These are phyloP conservation scores for Aureobasidium vineae DNA, from an alignment of 2,329 filamentous ascomycete species.

Conservation along the genomic window DNA sequence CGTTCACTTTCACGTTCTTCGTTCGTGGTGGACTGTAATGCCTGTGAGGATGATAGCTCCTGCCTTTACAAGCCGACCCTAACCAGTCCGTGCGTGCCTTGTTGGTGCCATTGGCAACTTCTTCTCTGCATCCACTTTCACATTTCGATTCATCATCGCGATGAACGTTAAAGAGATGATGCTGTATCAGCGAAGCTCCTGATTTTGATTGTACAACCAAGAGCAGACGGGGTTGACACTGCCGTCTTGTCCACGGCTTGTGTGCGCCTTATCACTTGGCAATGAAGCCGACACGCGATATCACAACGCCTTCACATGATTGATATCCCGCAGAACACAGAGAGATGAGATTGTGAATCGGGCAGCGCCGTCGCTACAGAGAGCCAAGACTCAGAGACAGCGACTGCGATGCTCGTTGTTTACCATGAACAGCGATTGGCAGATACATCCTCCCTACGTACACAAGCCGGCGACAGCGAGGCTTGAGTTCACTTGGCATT, in stretches of 20 bases:
- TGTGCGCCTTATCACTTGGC: slow-evolving; percentile 21
- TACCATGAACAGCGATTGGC: neutral
- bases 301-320: neutral
- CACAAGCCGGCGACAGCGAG: slow-evolving; percentile 9
- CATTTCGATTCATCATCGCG: no score
- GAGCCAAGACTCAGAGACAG: neutral
- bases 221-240: neutral
- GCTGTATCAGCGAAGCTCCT: neutral
- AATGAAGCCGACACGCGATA: neutral
- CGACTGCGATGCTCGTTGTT: neutral
- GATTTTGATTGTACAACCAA: neutral
- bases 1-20: neutral
- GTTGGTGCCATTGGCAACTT: neutral
- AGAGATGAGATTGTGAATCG: neutral
- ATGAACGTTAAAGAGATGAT: no score
- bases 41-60: neutral
- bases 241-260: slow-evolving; percentile 5
- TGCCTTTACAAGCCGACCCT: neutral
- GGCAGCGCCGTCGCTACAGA: neutral
- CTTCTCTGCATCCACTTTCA: neutral
- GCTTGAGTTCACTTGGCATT: slow-evolving; percentile 22
- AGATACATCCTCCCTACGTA: neutral
- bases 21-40: neutral
- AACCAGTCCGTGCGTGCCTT: neutral
- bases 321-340: neutral